Conservation (phyloP, 331 rosid genomes). For the Quercus phellos region DNA sequence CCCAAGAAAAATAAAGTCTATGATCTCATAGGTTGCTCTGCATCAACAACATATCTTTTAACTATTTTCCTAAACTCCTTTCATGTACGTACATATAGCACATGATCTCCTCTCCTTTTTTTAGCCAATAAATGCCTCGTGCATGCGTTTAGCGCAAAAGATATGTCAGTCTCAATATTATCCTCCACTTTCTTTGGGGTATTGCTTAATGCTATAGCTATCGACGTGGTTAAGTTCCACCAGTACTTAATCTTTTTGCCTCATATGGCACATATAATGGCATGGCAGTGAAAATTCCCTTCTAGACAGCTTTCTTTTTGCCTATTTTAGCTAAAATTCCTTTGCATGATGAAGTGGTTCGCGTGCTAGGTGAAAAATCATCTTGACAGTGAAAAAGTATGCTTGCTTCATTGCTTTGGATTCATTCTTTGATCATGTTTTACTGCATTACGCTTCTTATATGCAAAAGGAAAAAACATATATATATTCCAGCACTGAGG, state of each 20-base stretch:
- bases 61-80: neutral
- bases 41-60: neutral
- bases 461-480: neutral
- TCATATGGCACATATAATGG: neutral
- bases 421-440: neutral
- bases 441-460: neutral
- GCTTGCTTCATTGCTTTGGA: neutral
- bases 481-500: neutral
- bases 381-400: neutral
- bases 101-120: too few relatives aligned
- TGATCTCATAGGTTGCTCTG: neutral
- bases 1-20: neutral
- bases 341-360: neutral
- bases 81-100: neutral
- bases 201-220: neutral
- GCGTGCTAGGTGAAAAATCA: neutral
- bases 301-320: neutral
- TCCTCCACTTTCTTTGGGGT: neutral
- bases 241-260: neutral
- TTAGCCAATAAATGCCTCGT: neutral
- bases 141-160: slow-evolving; percentile 6
- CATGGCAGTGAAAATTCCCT: neutral
- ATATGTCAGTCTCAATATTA: neutral
- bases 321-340: neutral
- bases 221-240: neutral